Conservation (phyloP, 2,329 filamentous ascomycete species). For the Colletotrichum plurivorum region DNA sequence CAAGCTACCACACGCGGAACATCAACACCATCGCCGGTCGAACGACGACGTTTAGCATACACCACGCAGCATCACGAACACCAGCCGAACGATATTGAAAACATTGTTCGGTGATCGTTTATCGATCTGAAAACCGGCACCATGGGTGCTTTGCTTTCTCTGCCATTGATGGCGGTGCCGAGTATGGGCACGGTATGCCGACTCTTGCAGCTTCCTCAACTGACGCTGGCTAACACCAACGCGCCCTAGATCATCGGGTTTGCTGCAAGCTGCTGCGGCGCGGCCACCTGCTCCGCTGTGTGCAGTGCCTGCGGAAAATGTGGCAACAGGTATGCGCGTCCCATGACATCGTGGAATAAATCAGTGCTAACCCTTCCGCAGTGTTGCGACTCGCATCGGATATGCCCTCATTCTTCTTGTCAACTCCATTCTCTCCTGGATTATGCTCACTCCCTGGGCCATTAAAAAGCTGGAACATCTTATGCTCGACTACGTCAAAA, state of each 20-base stretch:
- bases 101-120: not conserved
- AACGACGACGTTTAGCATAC: not conserved
- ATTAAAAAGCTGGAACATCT: slow-evolving; percentile 95
- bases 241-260: slow-evolving; percentile 77
- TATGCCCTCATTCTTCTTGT: slow-evolving; percentile 95
- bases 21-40: not conserved
- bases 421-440: slow-evolving; percentile 98
- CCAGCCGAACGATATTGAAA: too few relatives aligned
- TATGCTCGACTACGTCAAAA: slow-evolving; percentile 95
- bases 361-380: slow-evolving; percentile 52
- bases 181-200: slow-evolving; percentile 84
- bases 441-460: slow-evolving; percentile 99
- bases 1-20: not conserved
- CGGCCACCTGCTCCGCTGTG: slow-evolving; percentile 94
- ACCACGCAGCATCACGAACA: not conserved
- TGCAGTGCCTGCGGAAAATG: slow-evolving; percentile 97
- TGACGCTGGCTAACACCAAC: slow-evolving; percentile 28
- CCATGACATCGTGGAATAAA: not conserved
- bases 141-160: slow-evolving; percentile 93
- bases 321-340: slow-evolving; percentile 82
- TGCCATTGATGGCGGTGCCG: slow-evolving; percentile 91
- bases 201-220: slow-evolving; percentile 38
- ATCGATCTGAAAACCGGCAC: slow-evolving; percentile 15
- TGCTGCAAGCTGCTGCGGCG: slow-evolving; percentile 93
- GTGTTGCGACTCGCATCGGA: slow-evolving; percentile 96